Base-by-base conservation (phyloP, 2,329 filamentous ascomycete species). In the Aaosphaeria arxii region DNA sequence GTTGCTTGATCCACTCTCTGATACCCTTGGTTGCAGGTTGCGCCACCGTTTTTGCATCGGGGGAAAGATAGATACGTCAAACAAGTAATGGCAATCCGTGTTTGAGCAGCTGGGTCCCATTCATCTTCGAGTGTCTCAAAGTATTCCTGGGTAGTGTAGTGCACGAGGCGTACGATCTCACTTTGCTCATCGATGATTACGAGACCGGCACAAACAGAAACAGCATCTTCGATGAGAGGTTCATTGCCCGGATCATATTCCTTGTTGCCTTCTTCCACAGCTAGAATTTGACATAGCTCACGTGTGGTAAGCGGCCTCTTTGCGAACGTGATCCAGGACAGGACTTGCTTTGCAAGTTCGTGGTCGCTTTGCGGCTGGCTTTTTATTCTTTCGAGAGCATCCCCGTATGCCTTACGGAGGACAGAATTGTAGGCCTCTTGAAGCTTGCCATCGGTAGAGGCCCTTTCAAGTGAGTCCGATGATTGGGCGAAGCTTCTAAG, bases 321-420 rank as follows among this genome's bases (percentile, higher is more conserved):
- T 4, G 47, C 44, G 29, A 30, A 48, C 28, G 36, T 36, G n/a
- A 50, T 38, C 47, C 47, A 52, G 9, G 46, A 47, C 5, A 51
- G 40, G 31, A 45, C 43, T 4, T 39, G 13, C 39, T 62, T 69
- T 0, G 76, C 76, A 38, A 76, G 58, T 0, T 64, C 48, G 13
- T 35, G 35, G 6, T 62, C 49, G 4, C 64, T 67, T 2, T 43
- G 1, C 0, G 49, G 5, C 42, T 78, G 75, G 0, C 51, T 47
- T 11, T 67, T 35, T 35, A 79, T 76, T 28, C 74, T 61, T 5
- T 71, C 42, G 62, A 79, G 73, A 0, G 71, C 67, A 0, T 70
- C 49, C 0, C 67, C 47, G 43, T 81, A 81, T 0, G 70, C 68
- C 7, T 53, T 3, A 24, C 17, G 17, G 17, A 24, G 17, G 17